Evolutionary conservation across 1,139 yeast species (phyloP).

Genomic region (Diutina catenulata): DNA sequence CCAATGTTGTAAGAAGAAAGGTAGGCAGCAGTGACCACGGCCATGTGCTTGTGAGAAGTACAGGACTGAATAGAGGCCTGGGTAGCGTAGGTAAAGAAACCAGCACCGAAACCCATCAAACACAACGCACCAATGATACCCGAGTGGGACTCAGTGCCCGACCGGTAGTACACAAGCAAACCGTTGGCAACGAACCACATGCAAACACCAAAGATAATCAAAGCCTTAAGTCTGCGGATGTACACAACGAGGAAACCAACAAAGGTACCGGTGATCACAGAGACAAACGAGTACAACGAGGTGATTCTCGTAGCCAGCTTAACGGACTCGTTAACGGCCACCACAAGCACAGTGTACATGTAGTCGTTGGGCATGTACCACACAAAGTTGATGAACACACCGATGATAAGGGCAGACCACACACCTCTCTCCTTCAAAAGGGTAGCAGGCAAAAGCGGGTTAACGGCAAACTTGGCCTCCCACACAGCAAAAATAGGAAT

Average conservation of each 20-base stretch:
- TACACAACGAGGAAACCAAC: constrained; percentile 43
- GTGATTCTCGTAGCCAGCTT: constrained; percentile 57
- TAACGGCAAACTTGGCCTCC: constrained; percentile 39
- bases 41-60: constrained; percentile 54
- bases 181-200: constrained; percentile 52
- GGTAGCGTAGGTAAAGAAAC: constrained; percentile 56
- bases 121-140: constrained; percentile 62
- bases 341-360: constrained; percentile 51
- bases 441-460: constrained; percentile 48
- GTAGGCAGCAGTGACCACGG: constrained; percentile 45
- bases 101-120: constrained; percentile 63
- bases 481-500: constrained; percentile 42
- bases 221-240: constrained; percentile 44
- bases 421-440: constrained; percentile 57
- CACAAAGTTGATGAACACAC: constrained; percentile 41
- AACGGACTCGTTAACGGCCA: constrained; percentile 47
- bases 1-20: constrained; percentile 49
- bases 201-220: constrained; percentile 24
- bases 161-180: constrained; percentile 32
- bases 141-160: constrained; percentile 1
- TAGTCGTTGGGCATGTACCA: constrained; percentile 63
- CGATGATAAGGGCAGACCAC: constrained; percentile 37
- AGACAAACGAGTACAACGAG: constrained; percentile 50
- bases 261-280: constrained; percentile 49
- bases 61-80: constrained; percentile 55